Base-by-base conservation (phyloP, 768 basidiomycete species). In the Hypsizygus marmoreus region DNA sequence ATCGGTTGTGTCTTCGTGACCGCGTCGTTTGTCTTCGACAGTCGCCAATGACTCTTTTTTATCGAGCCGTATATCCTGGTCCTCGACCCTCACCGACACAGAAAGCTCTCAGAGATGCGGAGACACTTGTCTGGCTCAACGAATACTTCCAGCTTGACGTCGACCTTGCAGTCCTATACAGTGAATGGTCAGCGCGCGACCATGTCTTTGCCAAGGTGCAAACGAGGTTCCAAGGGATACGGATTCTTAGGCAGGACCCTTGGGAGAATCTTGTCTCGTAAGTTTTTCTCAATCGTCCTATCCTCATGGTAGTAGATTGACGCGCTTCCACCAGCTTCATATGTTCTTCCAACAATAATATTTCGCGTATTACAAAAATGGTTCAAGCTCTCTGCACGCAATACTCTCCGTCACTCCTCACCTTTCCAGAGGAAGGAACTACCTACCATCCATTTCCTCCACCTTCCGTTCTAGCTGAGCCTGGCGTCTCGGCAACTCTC, bases 261-360 rank as follows among this genome's bases (percentile, higher is more conserved):
- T 98, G 92, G 86, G 95, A 98, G 68, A 95, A 90, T 57, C 77
- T 98, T 22, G 70, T 97, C 33, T 93, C 91, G 94, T 97, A 65
- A 57, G 90, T 81, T 34, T 32, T 38, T 34, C 20, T 30, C 26
- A 17, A n/a, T 2, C 17, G 37, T 26, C 35, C 14, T 29, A 19
- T 30, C 39, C 12, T 6, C 24, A 1, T 26, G 25, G 8, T 45
- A 24, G 25, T 38, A 11, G 16, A 43, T 4, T 42, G 32, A 33
- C 29, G 14, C 32, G 32, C 17, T 14, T 35, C 14, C 24, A 16
- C 17, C 37, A 95, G 95, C 7, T 99, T 98, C 70, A 97, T 99
- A 53, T 98, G 95, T 62, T 97, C 94, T 2, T 91, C 92, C 2
- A 97, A 97, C 60, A 98, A 98, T 64, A 94, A 98, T 57, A 98